Conservation (phyloP, 176 grass and related monocot genomes). For the Juncus inflexus region DNA sequence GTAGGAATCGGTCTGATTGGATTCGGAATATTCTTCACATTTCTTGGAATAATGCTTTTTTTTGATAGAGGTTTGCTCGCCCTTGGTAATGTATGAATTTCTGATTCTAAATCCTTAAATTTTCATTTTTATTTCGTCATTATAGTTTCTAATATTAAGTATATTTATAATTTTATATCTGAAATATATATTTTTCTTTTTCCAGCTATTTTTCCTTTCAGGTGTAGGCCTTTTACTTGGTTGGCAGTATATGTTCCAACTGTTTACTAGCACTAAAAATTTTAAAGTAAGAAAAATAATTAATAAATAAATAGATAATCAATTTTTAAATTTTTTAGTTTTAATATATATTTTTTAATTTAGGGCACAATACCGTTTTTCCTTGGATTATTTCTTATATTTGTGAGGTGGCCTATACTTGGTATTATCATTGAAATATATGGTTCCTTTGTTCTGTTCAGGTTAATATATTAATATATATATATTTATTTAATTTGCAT, state of each 20-base stretch:
- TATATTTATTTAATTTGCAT: neutral
- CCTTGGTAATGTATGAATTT: conserved; percentile 99
- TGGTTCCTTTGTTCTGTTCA: conserved; percentile 47
- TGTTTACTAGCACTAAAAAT: conserved; percentile 75
- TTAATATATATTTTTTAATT: conserved; percentile 14
- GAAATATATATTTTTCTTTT: conserved; percentile 22
- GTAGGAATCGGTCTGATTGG: conserved; percentile 86
- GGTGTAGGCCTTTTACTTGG: conserved; percentile 37
- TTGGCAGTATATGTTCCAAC: conserved; percentile 60
- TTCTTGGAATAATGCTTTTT: conserved; percentile 85
- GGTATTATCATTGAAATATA: conserved; percentile 79
- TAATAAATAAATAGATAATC: no score
- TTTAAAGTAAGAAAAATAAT: conserved; percentile 45
- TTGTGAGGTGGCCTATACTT: conserved; percentile 80
- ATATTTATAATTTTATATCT: neutral
- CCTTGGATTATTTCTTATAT: conserved; percentile 80
- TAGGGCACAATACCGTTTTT: conserved; percentile 89
- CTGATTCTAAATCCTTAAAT: conserved; percentile 37
- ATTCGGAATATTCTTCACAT: conserved; percentile 85
- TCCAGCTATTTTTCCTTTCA: conserved; percentile 36
- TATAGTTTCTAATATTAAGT: neutral
- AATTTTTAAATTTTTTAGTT: no score
- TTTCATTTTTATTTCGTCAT: conserved; percentile 18
- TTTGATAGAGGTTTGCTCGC: conserved; percentile 96
- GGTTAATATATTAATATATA: conserved; percentile 26